Evolutionary conservation across 768 basidiomycete species (phyloP).

Genomic region (Mycena latifolia): DNA sequence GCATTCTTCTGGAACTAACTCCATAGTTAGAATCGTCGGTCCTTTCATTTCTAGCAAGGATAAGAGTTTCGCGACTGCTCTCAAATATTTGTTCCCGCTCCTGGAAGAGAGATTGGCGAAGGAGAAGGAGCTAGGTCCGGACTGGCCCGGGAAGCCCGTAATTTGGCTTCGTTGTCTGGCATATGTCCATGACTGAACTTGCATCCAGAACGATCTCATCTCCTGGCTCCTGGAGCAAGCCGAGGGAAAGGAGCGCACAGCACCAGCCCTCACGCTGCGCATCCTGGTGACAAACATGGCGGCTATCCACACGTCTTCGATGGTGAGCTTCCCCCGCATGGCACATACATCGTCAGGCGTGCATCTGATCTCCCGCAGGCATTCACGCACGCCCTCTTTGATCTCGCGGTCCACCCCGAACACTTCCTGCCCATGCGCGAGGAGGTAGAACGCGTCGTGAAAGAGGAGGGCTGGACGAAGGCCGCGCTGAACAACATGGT

Average conservation of each 20-base stretch:
- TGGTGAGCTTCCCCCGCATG: conserved; percentile 41
- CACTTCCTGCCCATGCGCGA: conserved; percentile 54
- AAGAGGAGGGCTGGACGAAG: conserved; percentile 61
- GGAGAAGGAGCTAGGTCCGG: conserved; percentile 26
- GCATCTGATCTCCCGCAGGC: conserved; percentile 37
- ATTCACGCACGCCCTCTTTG: conserved; percentile 52
- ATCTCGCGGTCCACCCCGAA: conserved; percentile 47
- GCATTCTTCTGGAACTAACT: neutral
- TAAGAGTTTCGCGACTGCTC: neutral
- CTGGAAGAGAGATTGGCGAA: conserved; percentile 23
- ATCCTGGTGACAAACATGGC: conserved; percentile 51
- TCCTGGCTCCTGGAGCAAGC: conserved; percentile 48
- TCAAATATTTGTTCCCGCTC: conserved; percentile 7
- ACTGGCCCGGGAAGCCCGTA: conserved; percentile 28
- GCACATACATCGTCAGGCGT: neutral
- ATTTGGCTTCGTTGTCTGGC: neutral
- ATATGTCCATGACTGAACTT: neutral
- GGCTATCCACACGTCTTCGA: conserved; percentile 49
- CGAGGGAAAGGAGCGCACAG: conserved; percentile 30
- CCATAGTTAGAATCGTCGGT: conserved; percentile 9
- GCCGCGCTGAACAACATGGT: conserved; percentile 51
- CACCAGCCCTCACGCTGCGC: conserved; percentile 33
- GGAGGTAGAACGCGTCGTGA: conserved; percentile 67
- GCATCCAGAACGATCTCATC: conserved; percentile 46
- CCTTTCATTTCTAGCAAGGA: conserved; percentile 18